Conservation (phyloP, 1,284 basidiomycete species). For the Cutaneotrichosporon sp. region DNA sequence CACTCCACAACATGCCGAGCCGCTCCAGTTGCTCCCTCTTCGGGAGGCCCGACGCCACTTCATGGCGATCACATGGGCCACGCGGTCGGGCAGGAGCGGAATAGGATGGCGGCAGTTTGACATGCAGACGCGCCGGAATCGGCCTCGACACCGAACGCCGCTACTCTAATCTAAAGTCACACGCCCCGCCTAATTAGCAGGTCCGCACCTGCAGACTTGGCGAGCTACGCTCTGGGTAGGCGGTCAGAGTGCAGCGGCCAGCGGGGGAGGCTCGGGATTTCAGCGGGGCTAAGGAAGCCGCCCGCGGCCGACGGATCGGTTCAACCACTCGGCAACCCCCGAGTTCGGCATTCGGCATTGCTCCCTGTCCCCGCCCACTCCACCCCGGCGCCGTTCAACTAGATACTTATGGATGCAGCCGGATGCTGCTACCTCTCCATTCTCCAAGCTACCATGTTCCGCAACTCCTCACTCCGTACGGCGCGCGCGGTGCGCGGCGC, state of each 20-base stretch:
- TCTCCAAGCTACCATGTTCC: constrained; percentile 9
- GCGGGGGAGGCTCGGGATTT: neutral
- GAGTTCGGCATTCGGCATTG: constrained; percentile 1
- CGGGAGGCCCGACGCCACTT: neutral
- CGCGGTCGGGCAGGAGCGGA: neutral
- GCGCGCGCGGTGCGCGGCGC: constrained; percentile 11
- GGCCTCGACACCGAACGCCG: neutral
- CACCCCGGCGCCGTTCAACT: neutral
- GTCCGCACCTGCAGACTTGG: too few species aligned
- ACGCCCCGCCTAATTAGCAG: neutral
- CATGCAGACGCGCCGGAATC: too few species aligned
- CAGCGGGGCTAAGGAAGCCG: neutral
- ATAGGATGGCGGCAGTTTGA: neutral
- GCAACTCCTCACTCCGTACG: constrained; percentile 12
- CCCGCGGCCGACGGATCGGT: neutral
- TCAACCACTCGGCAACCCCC: neutral
- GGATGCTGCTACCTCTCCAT: neutral
- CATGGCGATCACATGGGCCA: neutral
- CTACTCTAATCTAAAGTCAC: neutral
- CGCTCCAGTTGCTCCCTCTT: too few species aligned
- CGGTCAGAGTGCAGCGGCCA: too few species aligned
- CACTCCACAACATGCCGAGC: too few species aligned
- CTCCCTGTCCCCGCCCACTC: neutral
- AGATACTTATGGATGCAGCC: neutral
- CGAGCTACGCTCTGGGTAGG: too few species aligned